A percentile compares a stretch with the other conserved stretches of the same genome.
These are phyloP conservation scores for Plasmodium yoelii DNA, from an alignment of 169 alveolate genomes.

Conservation along the genomic window DNA sequence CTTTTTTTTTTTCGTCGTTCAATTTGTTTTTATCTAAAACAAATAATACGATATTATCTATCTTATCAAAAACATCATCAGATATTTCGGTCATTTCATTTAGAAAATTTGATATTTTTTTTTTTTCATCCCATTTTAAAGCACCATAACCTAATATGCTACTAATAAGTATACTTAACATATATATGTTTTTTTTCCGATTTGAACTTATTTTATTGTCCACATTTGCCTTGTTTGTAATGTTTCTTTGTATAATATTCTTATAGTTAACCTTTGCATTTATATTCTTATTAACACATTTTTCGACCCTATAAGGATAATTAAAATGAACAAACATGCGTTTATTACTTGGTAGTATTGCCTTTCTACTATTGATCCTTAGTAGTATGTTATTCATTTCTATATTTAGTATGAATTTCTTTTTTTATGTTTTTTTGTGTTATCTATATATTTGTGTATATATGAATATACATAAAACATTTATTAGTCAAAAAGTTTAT, in stretches of 20 bases:
- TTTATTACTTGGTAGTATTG: slow-evolving; percentile 25
- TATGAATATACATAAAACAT: no score
- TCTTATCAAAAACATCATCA: slow-evolving; percentile 48
- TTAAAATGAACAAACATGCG: slow-evolving; percentile 23
- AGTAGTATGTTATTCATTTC: slow-evolving; percentile 55
- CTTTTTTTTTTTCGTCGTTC: slow-evolving; percentile 47
- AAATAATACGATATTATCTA: slow-evolving; percentile 62
- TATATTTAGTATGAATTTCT: slow-evolving; percentile 2
- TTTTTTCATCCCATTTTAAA: slow-evolving; percentile 55
- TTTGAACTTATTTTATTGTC: slow-evolving; percentile 21
- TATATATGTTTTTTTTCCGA: slow-evolving; percentile 30
- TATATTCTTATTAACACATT: slow-evolving; percentile 12
- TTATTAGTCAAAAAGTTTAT: no score
- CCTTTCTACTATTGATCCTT: slow-evolving; percentile 10
- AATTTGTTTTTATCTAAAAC: slow-evolving; percentile 69
- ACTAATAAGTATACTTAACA: slow-evolving; percentile 20
- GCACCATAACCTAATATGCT: slow-evolving; percentile 36
- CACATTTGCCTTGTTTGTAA: slow-evolving; percentile 4
- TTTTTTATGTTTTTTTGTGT: background rate
- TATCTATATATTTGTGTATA: no score
- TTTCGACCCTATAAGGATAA: slow-evolving; percentile 11
- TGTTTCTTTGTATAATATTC: slow-evolving; percentile 21
- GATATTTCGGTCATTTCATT: slow-evolving; percentile 74
- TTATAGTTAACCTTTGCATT: slow-evolving; percentile 19
- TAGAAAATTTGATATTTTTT: slow-evolving; percentile 30